A percentile compares a stretch with the other conserved stretches of the same genome.
phyloP scores from a whole-genome alignment of 345 rosid species.

The Eucalyptus victrix region DNA sequence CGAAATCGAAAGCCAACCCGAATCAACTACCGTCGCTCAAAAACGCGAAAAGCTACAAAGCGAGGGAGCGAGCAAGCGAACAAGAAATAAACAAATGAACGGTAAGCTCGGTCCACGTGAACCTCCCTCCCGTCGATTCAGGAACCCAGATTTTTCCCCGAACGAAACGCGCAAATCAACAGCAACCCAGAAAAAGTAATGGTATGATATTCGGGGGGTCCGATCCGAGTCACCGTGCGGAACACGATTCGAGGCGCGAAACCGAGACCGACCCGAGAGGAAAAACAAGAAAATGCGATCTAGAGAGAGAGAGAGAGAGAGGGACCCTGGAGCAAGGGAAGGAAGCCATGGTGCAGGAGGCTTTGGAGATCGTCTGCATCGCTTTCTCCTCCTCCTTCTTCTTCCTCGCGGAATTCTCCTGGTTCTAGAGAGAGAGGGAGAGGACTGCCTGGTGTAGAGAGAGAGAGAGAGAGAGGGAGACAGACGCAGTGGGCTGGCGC shows the following conservation, averaged over 20 bases:
- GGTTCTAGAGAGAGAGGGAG: not conserved
- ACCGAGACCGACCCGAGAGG: not conserved
- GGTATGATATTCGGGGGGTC: not conserved
- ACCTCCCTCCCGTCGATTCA: not conserved
- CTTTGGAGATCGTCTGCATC: conserved; percentile 68
- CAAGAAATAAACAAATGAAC: not conserved
- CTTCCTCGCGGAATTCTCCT: not conserved
- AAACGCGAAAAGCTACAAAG: not conserved
- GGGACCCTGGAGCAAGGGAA: conserved; percentile 57
- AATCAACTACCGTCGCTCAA: not conserved
- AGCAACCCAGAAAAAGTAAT: not conserved
- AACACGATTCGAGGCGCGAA: not conserved
- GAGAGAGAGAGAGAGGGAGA: not conserved
- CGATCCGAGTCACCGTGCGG: not conserved
- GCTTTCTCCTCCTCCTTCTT: not conserved
- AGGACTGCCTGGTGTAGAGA: not conserved
- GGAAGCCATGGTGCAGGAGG: conserved; percentile 73
- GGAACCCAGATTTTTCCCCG: not conserved
- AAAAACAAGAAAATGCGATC: not conserved
- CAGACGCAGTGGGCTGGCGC: not conserved
- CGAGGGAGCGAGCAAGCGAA: too few relatives aligned
- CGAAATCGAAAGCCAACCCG: not conserved
- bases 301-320: not conserved
- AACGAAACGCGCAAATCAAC: not conserved
- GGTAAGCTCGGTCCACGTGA: not conserved